These are phyloP conservation scores for Globisporangium emineosum DNA, from an alignment of 352 stramenopile species.

Conservation along the genomic window DNA sequence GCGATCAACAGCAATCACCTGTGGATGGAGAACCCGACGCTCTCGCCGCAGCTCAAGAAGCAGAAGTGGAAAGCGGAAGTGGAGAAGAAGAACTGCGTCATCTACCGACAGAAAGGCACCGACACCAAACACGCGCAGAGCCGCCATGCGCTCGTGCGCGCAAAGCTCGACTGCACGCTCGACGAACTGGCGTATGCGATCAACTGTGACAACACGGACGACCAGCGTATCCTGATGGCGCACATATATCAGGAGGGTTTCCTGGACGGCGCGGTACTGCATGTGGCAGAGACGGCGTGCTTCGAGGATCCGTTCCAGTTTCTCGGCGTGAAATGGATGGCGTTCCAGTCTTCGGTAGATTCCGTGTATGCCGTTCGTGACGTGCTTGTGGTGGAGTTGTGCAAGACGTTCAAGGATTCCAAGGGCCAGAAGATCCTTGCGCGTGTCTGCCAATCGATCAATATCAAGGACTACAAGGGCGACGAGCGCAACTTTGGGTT, in stretches of 20 bases:
- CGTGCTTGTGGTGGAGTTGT: constrained; percentile 53
- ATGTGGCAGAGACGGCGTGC: constrained; percentile 44
- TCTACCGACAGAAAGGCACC: constrained; percentile 56
- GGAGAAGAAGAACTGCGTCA: constrained; percentile 70
- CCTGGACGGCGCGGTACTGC: constrained; percentile 70
- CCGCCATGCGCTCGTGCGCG: constrained; percentile 51
- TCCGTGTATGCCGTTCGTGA: constrained; percentile 68
- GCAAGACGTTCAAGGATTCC: constrained; percentile 51
- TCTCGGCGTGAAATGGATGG: constrained; percentile 72
- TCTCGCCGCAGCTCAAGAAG: constrained; percentile 49
- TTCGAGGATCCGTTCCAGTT: constrained; percentile 64
- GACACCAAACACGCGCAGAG: constrained; percentile 35
- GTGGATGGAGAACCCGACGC: constrained; percentile 73
- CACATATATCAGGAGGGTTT: constrained; percentile 74
- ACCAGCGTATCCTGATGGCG: constrained; percentile 54
- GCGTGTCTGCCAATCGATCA: constrained; percentile 57
- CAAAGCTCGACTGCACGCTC: constrained; percentile 67
- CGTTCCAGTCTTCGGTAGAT: constrained; percentile 68
- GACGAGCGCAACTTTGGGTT: constrained; percentile 65
- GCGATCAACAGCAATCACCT: constrained; percentile 40
- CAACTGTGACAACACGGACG: constrained; percentile 54
- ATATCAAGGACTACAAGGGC: constrained; percentile 38
- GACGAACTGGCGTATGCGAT: constrained; percentile 70
- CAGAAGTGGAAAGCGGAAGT: constrained; percentile 62
- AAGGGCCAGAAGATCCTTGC: constrained; percentile 61